Conservation (phyloP, 345 rosid species). For the Cochlearia excelsa region DNA sequence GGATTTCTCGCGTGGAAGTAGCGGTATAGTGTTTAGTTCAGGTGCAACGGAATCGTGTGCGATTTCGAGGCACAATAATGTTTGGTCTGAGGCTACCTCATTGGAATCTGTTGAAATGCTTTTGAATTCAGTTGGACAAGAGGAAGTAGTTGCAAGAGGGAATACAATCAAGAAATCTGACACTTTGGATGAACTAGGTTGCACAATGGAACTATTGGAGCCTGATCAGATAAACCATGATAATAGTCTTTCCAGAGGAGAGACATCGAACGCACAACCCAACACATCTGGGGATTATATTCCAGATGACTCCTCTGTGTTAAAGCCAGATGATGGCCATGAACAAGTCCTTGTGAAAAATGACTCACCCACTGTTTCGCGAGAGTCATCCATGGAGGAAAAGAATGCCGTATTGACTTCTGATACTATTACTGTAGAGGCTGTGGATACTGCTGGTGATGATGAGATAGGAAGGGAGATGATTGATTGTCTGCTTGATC, state of each 20-base stretch:
- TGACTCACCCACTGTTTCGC: slow-evolving; percentile 34
- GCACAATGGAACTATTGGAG: slow-evolving; percentile 69
- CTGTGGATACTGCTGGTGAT: slow-evolving; percentile 27
- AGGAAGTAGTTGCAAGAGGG: slow-evolving; percentile 55
- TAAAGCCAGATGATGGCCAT: slow-evolving; percentile 38
- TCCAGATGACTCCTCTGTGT: slow-evolving; percentile 36
- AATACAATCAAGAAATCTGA: slow-evolving; percentile 49
- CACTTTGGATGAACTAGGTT: slow-evolving; percentile 69
- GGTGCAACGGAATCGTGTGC: slow-evolving; percentile 80
- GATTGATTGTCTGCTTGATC: slow-evolving; percentile 30
- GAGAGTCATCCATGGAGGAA: slow-evolving; percentile 41
- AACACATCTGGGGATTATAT: slow-evolving; percentile 36
- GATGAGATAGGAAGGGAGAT: slow-evolving; percentile 31
- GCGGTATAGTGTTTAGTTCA: slow-evolving; percentile 72
- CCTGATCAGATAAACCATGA: slow-evolving; percentile 46
- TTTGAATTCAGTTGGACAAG: slow-evolving; percentile 93
- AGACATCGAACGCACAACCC: slow-evolving; percentile 40
- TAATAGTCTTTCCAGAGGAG: slow-evolving; percentile 36
- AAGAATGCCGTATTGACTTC: slow-evolving; percentile 35
- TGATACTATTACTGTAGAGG: slow-evolving; percentile 33
- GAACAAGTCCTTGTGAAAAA: slow-evolving; percentile 44
- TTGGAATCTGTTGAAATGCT: slow-evolving; percentile 91
- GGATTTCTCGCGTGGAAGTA: slow-evolving; percentile 63
- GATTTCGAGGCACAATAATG: slow-evolving; percentile 78
- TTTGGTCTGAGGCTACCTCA: slow-evolving; percentile 96